Conservation (phyloP, 148 eudicot genomes). For the Bassia scoparia region DNA sequence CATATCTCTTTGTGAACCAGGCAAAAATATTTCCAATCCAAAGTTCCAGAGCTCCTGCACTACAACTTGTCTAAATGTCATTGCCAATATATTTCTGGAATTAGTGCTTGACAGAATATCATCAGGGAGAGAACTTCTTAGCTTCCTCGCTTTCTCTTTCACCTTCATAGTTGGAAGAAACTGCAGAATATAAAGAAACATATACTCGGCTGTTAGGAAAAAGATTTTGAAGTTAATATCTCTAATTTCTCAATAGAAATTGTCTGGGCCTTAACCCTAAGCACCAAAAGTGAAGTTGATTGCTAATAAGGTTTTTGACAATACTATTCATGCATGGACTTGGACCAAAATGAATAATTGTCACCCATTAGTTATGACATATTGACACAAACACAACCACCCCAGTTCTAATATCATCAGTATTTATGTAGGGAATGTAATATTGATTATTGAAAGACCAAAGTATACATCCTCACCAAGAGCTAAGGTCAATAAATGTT, state of each 20-base stretch:
- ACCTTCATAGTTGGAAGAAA: conserved; percentile 82
- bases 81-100: conserved; percentile 64
- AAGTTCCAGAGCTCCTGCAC: conserved; percentile 69
- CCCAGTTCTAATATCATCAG: not conserved
- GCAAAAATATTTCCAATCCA: conserved; percentile 56
- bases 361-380: not conserved
- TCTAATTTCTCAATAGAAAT: not conserved
- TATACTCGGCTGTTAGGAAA: not conserved
- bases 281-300: not conserved
- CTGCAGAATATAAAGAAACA: conserved; percentile 32
- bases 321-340: not conserved
- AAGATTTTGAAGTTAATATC: too few relatives aligned
- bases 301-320: not conserved
- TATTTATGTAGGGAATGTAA: not conserved
- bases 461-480: not conserved
- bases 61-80: conserved; percentile 96
- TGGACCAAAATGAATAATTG: not conserved
- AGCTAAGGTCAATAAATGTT: not conserved
- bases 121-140: conserved; percentile 43
- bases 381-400: not conserved
- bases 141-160: conserved; percentile 67
- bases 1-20: conserved; percentile 78
- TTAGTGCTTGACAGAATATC: conserved; percentile 46
- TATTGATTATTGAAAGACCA: not conserved
- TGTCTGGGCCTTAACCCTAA: not conserved